Evolutionary conservation across 2,329 filamentous ascomycete species (phyloP).

Genomic region (Fusarium illudens): DNA sequence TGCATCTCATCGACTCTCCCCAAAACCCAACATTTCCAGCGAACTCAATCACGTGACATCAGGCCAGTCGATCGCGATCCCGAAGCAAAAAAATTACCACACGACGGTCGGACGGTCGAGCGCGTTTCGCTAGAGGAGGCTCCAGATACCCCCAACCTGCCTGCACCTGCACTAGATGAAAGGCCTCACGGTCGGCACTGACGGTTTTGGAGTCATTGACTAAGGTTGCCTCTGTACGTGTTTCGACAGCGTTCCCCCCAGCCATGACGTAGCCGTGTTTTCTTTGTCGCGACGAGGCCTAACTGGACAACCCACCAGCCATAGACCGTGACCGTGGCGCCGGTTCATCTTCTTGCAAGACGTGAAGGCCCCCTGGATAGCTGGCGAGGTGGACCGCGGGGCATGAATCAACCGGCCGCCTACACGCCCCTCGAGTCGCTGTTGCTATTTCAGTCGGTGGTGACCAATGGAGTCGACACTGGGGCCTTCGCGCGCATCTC

Average conservation of each 20-base stretch:
- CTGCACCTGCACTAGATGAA: constrained; percentile 40
- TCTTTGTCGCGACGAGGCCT: constrained; percentile 31
- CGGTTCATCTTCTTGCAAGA: constrained; percentile 62
- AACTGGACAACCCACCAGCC: constrained; percentile 27
- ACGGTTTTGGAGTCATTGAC: constrained; percentile 41
- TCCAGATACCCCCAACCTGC: constrained; percentile 25
- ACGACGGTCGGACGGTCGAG: constrained; percentile 28
- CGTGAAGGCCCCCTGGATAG: constrained; percentile 64
- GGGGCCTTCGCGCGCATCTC: constrained; percentile 77
- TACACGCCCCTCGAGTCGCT: constrained; percentile 89
- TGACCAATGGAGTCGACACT: constrained; percentile 70
- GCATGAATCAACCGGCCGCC: constrained; percentile 66
- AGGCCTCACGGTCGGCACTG: constrained; percentile 37
- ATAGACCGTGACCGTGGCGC: constrained; percentile 65
- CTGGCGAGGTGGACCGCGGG: constrained; percentile 63
- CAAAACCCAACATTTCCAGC: constrained; percentile 31
- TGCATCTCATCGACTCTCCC: constrained; percentile 39
- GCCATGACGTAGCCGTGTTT: constrained; percentile 42
- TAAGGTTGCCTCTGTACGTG: constrained; percentile 46
- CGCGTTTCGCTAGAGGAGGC: constrained; percentile 37
- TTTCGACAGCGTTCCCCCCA: constrained; percentile 34
- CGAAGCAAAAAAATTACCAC: constrained; percentile 39
- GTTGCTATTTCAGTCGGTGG: constrained; percentile 82
- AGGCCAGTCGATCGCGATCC: constrained; percentile 40
- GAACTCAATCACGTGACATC: constrained; percentile 45